Evolutionary conservation across 257 asterid species (phyloP).

Genomic region (Handroanthus guayacan): DNA sequence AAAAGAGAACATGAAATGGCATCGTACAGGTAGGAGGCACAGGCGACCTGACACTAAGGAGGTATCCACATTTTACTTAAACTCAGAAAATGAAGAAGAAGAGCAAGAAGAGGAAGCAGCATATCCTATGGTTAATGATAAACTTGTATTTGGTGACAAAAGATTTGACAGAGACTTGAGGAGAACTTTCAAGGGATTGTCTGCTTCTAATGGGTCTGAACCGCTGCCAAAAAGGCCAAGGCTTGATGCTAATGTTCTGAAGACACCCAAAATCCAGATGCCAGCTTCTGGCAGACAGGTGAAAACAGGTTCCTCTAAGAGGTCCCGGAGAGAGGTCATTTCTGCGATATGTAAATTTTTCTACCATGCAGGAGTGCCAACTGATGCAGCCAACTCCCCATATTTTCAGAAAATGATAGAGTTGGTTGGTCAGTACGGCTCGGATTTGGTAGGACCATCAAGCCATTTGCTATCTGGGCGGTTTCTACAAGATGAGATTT

Average conservation of each 20-base stretch:
- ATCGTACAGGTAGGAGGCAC: conserved; percentile 88
- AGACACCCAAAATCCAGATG: conserved; percentile 52
- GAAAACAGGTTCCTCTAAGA: conserved; percentile 61
- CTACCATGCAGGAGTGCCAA: conserved; percentile 88
- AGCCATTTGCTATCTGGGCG: conserved; percentile 75
- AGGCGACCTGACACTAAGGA: conserved; percentile 74
- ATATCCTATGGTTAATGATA: conserved; percentile 55
- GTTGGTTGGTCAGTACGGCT: conserved; percentile 77
- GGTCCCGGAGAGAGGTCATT: conserved; percentile 75
- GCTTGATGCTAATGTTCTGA: conserved; percentile 54
- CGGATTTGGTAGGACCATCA: conserved; percentile 69
- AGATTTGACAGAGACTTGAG: conserved; percentile 59
- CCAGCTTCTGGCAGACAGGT: conserved; percentile 55
- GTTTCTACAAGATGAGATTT: conserved; percentile 75
- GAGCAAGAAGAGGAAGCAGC: conserved; percentile 67
- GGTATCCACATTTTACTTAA: conserved; percentile 53
- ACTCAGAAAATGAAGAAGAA: conserved; percentile 81
- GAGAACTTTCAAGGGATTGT: conserved; percentile 59
- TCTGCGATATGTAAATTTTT: conserved; percentile 90
- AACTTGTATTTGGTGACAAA: conserved; percentile 57
- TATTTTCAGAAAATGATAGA: conserved; percentile 88
- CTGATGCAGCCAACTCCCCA: conserved; percentile 84
- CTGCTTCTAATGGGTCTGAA: conserved; percentile 56
- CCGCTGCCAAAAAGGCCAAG: conserved; percentile 61
- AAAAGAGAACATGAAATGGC: conserved; percentile 97